Base-by-base conservation (phyloP, 2,329 filamentous ascomycete genomes). In the Xylariaceae sp. region DNA sequence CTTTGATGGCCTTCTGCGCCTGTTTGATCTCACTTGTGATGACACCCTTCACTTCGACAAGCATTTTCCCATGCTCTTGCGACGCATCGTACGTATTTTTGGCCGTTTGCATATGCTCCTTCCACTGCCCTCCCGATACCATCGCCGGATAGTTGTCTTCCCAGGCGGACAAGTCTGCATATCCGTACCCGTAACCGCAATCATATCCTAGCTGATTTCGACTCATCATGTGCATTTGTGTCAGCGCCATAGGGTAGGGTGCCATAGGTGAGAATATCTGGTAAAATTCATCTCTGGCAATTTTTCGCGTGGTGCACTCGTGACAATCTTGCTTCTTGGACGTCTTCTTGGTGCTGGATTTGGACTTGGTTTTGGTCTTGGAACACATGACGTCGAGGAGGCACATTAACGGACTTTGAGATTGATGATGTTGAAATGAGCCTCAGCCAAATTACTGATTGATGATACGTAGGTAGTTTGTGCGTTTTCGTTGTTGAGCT, bases 71-170 rank as follows among this genome's bases (percentile, higher is more conserved):
- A 28, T 64, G 63, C 26, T 61, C 56, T 14, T 59, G 54, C 24
- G 52, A 53, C 12, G 58, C 37, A 9, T 55, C 55, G 36, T 61
- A 58, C 8, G 54, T 52, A 8, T 56, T 47, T 12, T 59, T 61
- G 14, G 56, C 47, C 12, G 61, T 61, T 17, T 65, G 55, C n/a
- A 26, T 53, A 24, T 67, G 56, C 1, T 64, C 52, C 40, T 51
- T 54, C 65, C 66, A 68, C 34, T 65, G 58, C 33, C 57, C 53
- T 26, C 40, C 60, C 26, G 66, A 60, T 14, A 67, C 46, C 17
- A 63, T 44, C 7, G 46, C 50, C 6, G 64, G 63, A 16, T 61
- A 58, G 28, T 63, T 55, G 44, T 64, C 61, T 21, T 58, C 61
- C 49, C 53, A 60, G 33, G 56, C 28, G 21, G 55, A 14, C 46